phyloP scores from a whole-genome alignment of 495 filamentous ascomycete species.

The Trichoderma parareesei region DNA sequence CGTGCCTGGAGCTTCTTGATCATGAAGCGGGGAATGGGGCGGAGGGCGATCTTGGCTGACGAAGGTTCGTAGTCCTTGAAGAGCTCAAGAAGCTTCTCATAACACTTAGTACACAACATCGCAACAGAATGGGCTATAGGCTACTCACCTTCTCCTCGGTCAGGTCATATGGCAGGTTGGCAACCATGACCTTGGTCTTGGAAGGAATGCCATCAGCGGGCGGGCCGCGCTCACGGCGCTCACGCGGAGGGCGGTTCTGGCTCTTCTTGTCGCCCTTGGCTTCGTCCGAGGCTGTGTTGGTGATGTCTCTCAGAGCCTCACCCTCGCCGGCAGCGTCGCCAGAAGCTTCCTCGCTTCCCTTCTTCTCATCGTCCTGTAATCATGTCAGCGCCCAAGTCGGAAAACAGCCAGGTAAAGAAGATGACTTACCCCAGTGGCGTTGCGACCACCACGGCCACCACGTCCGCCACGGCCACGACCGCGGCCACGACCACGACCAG shows the following conservation, averaged over 20 bases:
- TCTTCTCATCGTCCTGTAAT: conserved; percentile 37
- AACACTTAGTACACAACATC: not conserved
- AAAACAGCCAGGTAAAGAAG: not conserved
- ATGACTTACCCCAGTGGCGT: conserved; percentile 61
- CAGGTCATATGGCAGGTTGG: conserved; percentile 95
- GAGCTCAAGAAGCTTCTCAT: conserved; percentile 81
- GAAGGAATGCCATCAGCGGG: conserved; percentile 96
- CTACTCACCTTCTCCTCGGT: conserved; percentile 83
- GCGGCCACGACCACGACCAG: conserved; percentile 60
- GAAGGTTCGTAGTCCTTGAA: conserved; percentile 82
- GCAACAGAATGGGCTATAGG: not conserved
- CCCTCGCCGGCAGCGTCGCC: conserved; percentile 26
- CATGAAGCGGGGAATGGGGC: conserved; percentile 98
- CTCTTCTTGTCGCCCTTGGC: conserved; percentile 27
- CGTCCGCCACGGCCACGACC: conserved; percentile 69
- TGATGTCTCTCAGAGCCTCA: conserved; percentile 46
- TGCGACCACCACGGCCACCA: conserved; percentile 57
- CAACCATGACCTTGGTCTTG: conserved; percentile 99
- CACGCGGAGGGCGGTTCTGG: conserved; percentile 38
- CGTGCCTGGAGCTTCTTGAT: conserved; percentile 98
- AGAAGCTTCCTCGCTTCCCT: conserved; percentile 17
- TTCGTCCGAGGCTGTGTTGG: conserved; percentile 38
- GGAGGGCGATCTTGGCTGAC: conserved; percentile 95
- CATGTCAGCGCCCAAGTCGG: conserved; percentile 15
- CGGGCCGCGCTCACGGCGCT: conserved; percentile 79